phyloP scores from a whole-genome alignment of 164 flowering plant species.

The Piper longum region DNA sequence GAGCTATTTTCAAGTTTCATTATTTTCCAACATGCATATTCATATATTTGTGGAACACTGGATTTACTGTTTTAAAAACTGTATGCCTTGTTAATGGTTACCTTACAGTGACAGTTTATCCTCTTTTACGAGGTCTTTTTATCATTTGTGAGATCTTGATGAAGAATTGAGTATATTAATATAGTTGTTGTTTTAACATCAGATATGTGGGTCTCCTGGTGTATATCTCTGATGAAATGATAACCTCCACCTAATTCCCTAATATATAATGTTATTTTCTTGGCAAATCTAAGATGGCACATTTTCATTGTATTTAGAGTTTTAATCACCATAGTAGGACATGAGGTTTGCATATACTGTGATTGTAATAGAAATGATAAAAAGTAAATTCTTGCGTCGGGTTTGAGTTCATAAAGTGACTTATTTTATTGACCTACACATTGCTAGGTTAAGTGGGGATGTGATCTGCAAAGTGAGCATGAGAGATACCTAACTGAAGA shows the following conservation, averaged over 20 bases:
- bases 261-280: too few relatives aligned
- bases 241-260: too few relatives aligned
- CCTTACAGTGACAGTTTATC: too few relatives aligned
- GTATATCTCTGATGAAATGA: background rate
- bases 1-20: background rate
- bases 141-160: background rate
- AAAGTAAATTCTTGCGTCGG: background rate
- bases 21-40: background rate
- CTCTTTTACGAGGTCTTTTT: background rate
- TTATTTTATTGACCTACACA: background rate
- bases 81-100: too few relatives aligned
- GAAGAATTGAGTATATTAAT: background rate
- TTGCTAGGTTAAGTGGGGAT: slow-evolving; percentile 89
- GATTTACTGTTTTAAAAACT: background rate
- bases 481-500: slow-evolving; percentile 91
- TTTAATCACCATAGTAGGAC: background rate
- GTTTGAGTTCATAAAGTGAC: background rate
- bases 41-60: background rate
- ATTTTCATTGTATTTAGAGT: too few relatives aligned
- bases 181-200: background rate
- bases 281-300: background rate
- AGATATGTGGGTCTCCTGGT: background rate
- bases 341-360: background rate
- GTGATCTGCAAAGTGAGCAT: slow-evolving; percentile 98
- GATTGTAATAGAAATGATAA: too few relatives aligned